Evolutionary conservation across 1,284 basidiomycete species (phyloP), one percentile per base, ranked within the genome.

Genomic region (Ceratobasidium sp.): DNA sequence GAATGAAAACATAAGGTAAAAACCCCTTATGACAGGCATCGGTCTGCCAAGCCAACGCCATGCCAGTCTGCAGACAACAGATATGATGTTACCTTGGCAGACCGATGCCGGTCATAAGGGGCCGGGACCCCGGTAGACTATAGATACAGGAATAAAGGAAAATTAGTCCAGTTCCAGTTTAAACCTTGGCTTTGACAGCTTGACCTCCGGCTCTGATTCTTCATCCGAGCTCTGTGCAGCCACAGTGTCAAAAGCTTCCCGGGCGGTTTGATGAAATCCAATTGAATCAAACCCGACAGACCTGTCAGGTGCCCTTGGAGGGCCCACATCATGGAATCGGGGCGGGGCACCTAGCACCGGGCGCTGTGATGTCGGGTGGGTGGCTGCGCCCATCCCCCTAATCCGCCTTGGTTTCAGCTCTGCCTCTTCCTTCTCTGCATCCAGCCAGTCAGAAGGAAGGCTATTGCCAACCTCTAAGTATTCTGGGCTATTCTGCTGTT

Each of bases 21-120:
- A n/a, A 62, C 37, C 43, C 69, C 69, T 73, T 73, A 25, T 73
- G 57, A 62, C 44, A 59, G 57, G 56, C 57, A 73, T 73, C 44
- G 46, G 57, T 43, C 32, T 73, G 69, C 57, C 19, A 3, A 57
- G 69, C 44, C 34, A 22, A 73, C 29, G n/a, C 44, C 32, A 46
- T 32, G 40, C 44, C 57, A 37, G 69, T 37, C 13, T 25, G 40
- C 43, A n/a, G 11, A 15, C 34, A 64, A 6, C 40, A 17, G 6
- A 34, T 37, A 11, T 73, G 57, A 46, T 59, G 46, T 62, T 6
- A 32, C 43, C 57, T 40, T 43, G 32, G 57, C 56, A 73, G 43
- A 57, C 57, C 69, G 57, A 73, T 62, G 43, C 29, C 25, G 43
- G 57, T 61, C 57, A 62, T 25, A 73, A 62, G 69, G 69, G 64